A percentile compares a stretch with the other conserved stretches of the same genome.
Conservation (phyloP, 148 eudicot genomes). For the Silene conica region DNA sequence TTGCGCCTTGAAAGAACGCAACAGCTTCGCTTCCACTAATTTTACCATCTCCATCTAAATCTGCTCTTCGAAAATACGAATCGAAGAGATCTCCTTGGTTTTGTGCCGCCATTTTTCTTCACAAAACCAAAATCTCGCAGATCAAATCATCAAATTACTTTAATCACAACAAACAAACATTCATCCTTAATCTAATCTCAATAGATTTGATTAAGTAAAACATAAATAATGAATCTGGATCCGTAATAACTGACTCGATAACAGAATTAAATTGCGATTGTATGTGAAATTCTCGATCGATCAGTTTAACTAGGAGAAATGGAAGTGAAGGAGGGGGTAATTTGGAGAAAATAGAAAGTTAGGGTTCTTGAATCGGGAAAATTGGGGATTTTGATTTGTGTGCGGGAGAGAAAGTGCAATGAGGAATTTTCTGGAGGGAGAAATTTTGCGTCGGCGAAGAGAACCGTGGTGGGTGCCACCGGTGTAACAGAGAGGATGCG, state of each 20-base stretch:
- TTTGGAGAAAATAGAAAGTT: slow-evolving; percentile 8
- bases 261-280: neutral
- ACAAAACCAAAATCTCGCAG: slow-evolving; percentile 15
- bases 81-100: slow-evolving; percentile 69
- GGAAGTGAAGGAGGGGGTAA: neutral
- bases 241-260: neutral
- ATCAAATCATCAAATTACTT: slow-evolving; percentile 26
- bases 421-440: slow-evolving; percentile 17
- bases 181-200: neutral
- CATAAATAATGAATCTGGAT: neutral
- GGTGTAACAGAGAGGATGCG: neutral
- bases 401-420: neutral
- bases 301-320: neutral
- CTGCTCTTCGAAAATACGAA: slow-evolving; percentile 75
- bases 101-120: slow-evolving; percentile 63
- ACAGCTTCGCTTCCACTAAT: slow-evolving; percentile 89
- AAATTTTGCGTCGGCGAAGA: slow-evolving; percentile 27
- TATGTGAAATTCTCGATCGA: neutral
- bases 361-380: slow-evolving; percentile 17
- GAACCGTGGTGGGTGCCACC: slow-evolving; percentile 2
- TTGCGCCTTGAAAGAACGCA: slow-evolving; percentile 70
- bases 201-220: neutral
- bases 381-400: slow-evolving; percentile 3
- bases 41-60: slow-evolving; percentile 89
- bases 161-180: neutral